These are phyloP conservation scores for Rhizopus microsporus DNA, from an alignment of 371 early-diverging fungal genomes.

Conservation along the genomic window DNA sequence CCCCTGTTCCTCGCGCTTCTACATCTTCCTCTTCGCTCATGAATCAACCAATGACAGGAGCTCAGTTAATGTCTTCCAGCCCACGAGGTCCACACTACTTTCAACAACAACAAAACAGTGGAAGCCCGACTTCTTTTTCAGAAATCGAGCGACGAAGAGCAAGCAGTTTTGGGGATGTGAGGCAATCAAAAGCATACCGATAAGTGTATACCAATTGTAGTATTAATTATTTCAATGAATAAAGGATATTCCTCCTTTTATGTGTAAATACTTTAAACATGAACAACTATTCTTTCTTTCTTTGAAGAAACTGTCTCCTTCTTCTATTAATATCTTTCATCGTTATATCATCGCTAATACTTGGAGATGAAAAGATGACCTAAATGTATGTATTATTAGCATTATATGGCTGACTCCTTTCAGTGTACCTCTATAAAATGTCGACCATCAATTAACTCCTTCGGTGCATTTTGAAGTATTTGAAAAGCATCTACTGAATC, in stretches of 20 bases:
- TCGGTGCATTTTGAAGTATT: constrained; percentile 65
- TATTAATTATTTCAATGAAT: background rate
- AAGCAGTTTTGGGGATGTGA: constrained; percentile 34
- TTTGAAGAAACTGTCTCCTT: constrained; percentile 15
- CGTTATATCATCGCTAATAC: constrained; percentile 10
- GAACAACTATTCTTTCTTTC: constrained; percentile 7
- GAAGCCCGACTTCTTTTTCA: constrained; percentile 29
- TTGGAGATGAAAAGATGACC: constrained; percentile 34
- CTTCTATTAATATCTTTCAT: constrained; percentile 16
- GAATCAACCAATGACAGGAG: background rate
- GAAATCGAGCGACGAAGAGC: constrained; percentile 35
- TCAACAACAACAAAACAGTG: constrained; percentile 16
- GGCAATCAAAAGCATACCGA: constrained; percentile 15
- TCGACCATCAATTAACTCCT: constrained; percentile 69
- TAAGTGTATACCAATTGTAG: background rate
- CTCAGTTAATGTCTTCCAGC: constrained; percentile 14
- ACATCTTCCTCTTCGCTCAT: constrained; percentile 43
- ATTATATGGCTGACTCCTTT: constrained; percentile 10
- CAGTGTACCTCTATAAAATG: constrained; percentile 65
- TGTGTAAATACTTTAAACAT: no score
- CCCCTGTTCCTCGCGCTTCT: constrained; percentile 47
- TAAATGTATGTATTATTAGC: background rate
- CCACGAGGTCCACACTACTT: constrained; percentile 22
- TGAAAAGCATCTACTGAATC: constrained; percentile 72
- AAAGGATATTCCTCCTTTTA: no score